Evolutionary conservation across 257 asterid species (phyloP).

Genomic region (Solanum ossicruentum): DNA sequence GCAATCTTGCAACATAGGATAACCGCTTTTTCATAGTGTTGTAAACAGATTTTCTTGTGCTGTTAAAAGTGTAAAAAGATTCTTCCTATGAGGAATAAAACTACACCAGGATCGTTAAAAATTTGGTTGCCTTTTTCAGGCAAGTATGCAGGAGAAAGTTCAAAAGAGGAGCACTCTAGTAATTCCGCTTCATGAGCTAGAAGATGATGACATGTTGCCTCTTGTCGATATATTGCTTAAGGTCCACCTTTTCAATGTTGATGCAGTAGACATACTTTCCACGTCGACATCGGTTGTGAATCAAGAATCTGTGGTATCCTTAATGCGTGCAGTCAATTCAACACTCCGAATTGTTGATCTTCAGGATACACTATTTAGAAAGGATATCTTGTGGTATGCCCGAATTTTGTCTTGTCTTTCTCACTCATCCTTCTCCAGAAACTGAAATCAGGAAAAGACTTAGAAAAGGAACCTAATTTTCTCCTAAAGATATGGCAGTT

Average conservation of each 20-base stretch:
- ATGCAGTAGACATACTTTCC: conserved; percentile 3
- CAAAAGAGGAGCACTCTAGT: conserved; percentile 5
- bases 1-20: background rate
- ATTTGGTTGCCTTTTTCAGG: background rate
- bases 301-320: conserved; percentile 7
- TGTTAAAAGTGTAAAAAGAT: background rate
- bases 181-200: conserved; percentile 7
- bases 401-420: background rate
- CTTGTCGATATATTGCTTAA: conserved; percentile 9
- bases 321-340: conserved; percentile 10
- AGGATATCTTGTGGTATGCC: conserved; percentile 21
- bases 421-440: background rate
- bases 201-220: conserved; percentile 12
- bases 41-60: background rate
- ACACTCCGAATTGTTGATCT: conserved; percentile 13
- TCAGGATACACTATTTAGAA: conserved; percentile 3
- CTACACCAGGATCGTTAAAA: background rate
- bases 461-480: background rate
- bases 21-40: background rate
- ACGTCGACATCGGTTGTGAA: background rate
- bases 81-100: too few species aligned
- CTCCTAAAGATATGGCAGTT: background rate
- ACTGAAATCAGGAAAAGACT: background rate
- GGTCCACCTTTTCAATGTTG: background rate
- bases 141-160: conserved; percentile 1